phyloP scores from a whole-genome alignment of 1,139 yeast species.

The Protomyces macrosporus region DNA sequence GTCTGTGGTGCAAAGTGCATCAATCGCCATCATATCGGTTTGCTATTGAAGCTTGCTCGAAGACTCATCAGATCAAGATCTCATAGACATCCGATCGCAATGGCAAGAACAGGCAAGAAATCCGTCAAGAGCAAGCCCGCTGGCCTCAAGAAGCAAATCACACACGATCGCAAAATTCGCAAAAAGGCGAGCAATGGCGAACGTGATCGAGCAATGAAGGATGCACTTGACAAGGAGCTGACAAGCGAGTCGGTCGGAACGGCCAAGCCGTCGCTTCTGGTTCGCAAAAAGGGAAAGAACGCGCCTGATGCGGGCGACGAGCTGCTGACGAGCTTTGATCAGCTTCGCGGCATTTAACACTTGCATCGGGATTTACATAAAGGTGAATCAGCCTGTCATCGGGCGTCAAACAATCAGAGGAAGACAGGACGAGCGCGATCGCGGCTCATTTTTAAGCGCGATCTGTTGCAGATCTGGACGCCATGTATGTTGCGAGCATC shows the following conservation, averaged over 20 bases:
- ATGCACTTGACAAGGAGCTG: constrained; percentile 17
- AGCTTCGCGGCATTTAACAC: constrained; percentile 9
- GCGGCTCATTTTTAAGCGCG: no score
- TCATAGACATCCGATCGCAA: not conserved
- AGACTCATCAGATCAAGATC: not conserved
- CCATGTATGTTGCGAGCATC: no score
- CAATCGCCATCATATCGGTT: not conserved
- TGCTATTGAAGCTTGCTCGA: not conserved
- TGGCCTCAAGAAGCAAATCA: constrained; percentile 19
- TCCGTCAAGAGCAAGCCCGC: constrained; percentile 18
- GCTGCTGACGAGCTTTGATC: constrained; percentile 20
- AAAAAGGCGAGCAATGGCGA: constrained; percentile 8
- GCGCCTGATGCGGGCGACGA: constrained; percentile 7
- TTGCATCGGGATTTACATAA: no score
- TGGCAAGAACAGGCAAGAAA: constrained; percentile 23
- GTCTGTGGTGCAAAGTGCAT: no score
- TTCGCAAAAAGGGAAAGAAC: not conserved
- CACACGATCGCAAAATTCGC: constrained; percentile 10
- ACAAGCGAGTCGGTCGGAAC: constrained; percentile 12
- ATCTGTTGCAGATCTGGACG: no score
- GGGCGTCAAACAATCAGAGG: no score
- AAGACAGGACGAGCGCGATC: no score
- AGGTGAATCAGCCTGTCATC: no score
- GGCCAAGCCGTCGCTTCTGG: not conserved
- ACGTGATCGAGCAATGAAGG: constrained; percentile 5